phyloP scores from a whole-genome alignment of 768 basidiomycete species.

The Grammothele lineata region DNA sequence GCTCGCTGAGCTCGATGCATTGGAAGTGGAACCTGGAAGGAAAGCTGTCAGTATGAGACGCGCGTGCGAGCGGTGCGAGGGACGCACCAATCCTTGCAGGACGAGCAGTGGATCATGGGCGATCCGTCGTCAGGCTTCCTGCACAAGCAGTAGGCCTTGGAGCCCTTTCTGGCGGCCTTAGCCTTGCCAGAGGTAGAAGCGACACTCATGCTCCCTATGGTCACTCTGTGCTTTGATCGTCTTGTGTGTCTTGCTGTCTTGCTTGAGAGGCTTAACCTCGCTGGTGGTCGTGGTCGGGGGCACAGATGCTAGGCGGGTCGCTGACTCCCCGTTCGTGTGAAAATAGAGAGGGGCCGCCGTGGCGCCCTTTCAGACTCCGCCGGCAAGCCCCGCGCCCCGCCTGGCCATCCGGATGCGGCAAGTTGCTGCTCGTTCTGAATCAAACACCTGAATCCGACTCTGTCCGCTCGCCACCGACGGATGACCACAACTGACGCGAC shows the following conservation, averaged over 20 bases:
- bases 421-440: no score
- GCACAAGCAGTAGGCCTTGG: constrained; percentile 55
- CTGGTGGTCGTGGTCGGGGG: not conserved
- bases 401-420: no score
- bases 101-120: constrained; percentile 74
- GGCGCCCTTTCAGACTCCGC: not conserved
- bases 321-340: not conserved
- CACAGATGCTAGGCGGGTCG: not conserved
- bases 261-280: not conserved
- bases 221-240: constrained; percentile 1
- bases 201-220: constrained; percentile 16
- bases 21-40: constrained; percentile 74
- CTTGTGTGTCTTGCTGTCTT: constrained; percentile 2
- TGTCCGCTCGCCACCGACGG: no score
- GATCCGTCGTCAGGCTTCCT: constrained; percentile 68
- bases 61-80: not conserved
- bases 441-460: no score
- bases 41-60: not conserved
- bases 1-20: constrained; percentile 62
- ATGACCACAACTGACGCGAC: no score
- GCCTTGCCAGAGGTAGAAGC: constrained; percentile 12
- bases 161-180: constrained; percentile 16
- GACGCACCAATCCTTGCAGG: constrained; percentile 68
- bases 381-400: not conserved
- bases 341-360: no score